Conservation (phyloP, 1,284 basidiomycete species). For the Apiotrichum gracile region DNA sequence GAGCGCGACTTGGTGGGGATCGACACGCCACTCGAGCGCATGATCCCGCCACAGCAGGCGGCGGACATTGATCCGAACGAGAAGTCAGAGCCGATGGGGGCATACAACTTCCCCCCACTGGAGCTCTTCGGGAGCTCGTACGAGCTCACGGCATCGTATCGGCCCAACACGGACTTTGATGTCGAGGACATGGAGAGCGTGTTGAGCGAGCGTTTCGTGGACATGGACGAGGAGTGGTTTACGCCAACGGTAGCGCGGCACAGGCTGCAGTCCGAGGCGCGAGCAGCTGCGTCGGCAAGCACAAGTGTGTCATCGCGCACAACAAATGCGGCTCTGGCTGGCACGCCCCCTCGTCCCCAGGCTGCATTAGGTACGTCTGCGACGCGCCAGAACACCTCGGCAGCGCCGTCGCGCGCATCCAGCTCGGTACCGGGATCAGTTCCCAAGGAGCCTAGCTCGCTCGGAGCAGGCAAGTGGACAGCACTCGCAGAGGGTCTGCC, state of each 20-base stretch:
- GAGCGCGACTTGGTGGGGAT: conserved; percentile 40
- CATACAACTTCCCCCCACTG: conserved; percentile 33
- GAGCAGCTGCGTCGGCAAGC: background rate
- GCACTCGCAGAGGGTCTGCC: conserved; percentile 38
- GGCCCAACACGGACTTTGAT: conserved; percentile 39
- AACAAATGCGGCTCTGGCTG: background rate
- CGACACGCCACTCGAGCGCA: conserved; percentile 28
- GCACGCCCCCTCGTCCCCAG: background rate
- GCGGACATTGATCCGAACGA: conserved; percentile 4
- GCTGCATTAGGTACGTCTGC: background rate
- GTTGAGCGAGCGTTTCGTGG: conserved; percentile 39
- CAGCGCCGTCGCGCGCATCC: background rate
- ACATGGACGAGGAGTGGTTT: conserved; percentile 48
- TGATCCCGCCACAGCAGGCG: conserved; percentile 12
- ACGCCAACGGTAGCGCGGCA: conserved; percentile 42
- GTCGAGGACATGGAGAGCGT: conserved; percentile 44
- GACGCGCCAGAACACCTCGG: background rate
- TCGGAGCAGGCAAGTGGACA: conserved; percentile 32
- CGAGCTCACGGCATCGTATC: conserved; percentile 29
- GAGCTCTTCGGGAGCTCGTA: conserved; percentile 40
- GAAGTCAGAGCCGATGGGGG: conserved; percentile 1
- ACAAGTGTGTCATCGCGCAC: background rate
- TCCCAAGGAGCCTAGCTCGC: conserved; percentile 5
- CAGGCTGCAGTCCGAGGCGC: conserved; percentile 22
- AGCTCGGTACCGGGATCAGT: background rate